These are phyloP conservation scores for Corylus heterophylla DNA, from an alignment of 306 rosid genomes.

Conservation along the genomic window DNA sequence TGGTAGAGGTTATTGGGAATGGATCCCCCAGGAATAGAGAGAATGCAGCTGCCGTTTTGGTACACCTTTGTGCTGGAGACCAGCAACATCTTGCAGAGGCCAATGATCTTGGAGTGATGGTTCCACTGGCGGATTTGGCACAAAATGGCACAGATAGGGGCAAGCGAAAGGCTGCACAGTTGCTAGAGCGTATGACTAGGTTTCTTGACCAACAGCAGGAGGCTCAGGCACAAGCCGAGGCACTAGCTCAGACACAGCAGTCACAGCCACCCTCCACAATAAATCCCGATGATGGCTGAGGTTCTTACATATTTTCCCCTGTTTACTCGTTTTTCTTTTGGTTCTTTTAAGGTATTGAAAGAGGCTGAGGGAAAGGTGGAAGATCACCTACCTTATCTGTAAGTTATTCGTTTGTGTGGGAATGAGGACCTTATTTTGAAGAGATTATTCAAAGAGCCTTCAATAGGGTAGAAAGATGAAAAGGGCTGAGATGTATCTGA, in stretches of 20 bases:
- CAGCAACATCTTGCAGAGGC: constrained; percentile 74
- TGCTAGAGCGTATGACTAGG: constrained; percentile 80
- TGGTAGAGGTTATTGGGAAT: constrained; percentile 76
- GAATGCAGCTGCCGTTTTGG: constrained; percentile 92
- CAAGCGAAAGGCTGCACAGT: constrained; percentile 87
- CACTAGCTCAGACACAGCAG: constrained; percentile 50
- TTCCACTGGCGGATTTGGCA: constrained; percentile 66
- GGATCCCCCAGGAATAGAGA: constrained; percentile 97
- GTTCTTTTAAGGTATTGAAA: constrained; percentile 44
- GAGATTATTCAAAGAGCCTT: constrained; percentile 30
- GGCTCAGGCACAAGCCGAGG: constrained; percentile 42
- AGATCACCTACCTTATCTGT: constrained; percentile 70
- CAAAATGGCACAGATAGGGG: constrained; percentile 93
- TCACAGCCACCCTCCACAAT: constrained; percentile 37
- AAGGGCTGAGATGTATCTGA: constrained; percentile 35
- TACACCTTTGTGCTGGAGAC: constrained; percentile 85
- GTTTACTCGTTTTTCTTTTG: constrained; percentile 38
- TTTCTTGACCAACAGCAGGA: constrained; percentile 58
- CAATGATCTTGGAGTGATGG: constrained; percentile 65
- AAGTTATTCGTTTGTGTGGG: constrained; percentile 71
- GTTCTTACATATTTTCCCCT: constrained; percentile 22
- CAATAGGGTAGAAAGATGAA: constrained; percentile 26
- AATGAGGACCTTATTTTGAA: constrained; percentile 33
- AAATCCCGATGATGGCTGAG: constrained; percentile 47
- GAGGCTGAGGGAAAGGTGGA: constrained; percentile 71